Conservation (phyloP, 495 filamentous ascomycete species). For the Schizothecium vesticola region DNA sequence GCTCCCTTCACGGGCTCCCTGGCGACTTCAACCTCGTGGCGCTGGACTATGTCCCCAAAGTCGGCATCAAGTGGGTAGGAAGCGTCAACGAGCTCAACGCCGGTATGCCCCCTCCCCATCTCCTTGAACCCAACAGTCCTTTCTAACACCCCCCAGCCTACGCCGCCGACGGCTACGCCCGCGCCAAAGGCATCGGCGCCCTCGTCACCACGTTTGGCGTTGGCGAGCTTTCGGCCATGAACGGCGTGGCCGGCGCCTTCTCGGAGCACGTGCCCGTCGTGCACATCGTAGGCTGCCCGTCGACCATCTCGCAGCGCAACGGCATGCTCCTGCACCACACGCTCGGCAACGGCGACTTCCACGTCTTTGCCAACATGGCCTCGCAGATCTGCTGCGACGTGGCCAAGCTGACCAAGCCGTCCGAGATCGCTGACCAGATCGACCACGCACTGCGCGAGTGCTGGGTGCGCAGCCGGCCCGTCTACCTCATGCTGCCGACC, state of each 20-base stretch:
- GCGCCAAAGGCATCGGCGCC: slow-evolving; percentile 66
- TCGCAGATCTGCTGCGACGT: slow-evolving; percentile 63
- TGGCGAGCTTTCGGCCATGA: slow-evolving; percentile 71
- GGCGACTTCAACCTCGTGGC: slow-evolving; percentile 71
- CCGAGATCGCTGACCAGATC: slow-evolving; percentile 66
- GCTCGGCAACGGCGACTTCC: slow-evolving; percentile 84
- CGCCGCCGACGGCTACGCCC: slow-evolving; percentile 75
- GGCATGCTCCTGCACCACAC: slow-evolving; percentile 85
- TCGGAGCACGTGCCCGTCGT: slow-evolving; percentile 72
- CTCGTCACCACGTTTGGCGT: slow-evolving; percentile 77
- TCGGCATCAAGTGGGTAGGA: slow-evolving; percentile 68
- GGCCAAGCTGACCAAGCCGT: slow-evolving; percentile 61
- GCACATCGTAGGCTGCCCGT: slow-evolving; percentile 74
- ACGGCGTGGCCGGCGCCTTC: slow-evolving; percentile 66
- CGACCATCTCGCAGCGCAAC: slow-evolving; percentile 52
- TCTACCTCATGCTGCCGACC: slow-evolving; percentile 82
- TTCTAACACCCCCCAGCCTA: slow-evolving; percentile 45
- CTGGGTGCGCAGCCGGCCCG: slow-evolving; percentile 65
- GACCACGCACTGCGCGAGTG: slow-evolving; percentile 78
- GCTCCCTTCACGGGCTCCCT: slow-evolving; percentile 64
- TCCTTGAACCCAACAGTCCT: background rate
- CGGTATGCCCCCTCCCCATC: slow-evolving; percentile 40
- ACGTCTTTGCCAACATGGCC: slow-evolving; percentile 79
- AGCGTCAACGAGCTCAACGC: slow-evolving; percentile 80
- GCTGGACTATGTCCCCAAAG: slow-evolving; percentile 60